Conservation (phyloP, 306 rosid genomes). For the Sindora glabra region DNA sequence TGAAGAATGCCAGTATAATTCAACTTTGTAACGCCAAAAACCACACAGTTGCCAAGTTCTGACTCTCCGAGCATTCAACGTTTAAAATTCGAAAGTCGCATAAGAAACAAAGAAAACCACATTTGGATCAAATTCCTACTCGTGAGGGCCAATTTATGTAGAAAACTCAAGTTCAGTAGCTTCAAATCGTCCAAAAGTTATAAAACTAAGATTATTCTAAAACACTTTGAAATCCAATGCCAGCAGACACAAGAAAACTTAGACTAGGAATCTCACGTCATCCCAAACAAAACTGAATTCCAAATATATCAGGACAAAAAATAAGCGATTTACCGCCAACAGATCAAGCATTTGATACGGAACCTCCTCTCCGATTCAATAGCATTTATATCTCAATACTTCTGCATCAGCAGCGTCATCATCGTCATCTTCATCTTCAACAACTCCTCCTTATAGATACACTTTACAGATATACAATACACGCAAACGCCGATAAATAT, state of each 20-base stretch:
- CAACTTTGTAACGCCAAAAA: no score
- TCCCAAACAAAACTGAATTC: background rate
- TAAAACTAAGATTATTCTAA: background rate
- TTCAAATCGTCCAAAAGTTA: no score
- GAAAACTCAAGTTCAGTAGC: conserved; percentile 17
- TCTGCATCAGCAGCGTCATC: conserved; percentile 20
- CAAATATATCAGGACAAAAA: background rate
- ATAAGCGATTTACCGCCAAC: conserved; percentile 49
- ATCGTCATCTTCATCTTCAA: no score
- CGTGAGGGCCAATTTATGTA: no score
- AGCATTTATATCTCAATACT: conserved; percentile 45
- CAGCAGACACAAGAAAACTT: conserved; percentile 1
- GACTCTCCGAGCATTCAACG: conserved; percentile 4
- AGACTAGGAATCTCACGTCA: background rate
- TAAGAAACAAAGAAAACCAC: no score
- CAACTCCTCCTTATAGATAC: background rate
- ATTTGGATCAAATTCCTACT: no score
- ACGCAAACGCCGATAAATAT: background rate
- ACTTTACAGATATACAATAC: background rate
- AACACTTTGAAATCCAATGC: background rate
- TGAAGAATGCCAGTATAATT: no score
- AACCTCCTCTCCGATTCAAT: conserved; percentile 13
- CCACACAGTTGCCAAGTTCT: background rate
- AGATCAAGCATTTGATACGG: conserved; percentile 56
- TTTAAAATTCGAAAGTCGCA: background rate